Evolutionary conservation across 2,329 filamentous ascomycete species (phyloP).

Genomic region (Trichoderma lentiforme): DNA sequence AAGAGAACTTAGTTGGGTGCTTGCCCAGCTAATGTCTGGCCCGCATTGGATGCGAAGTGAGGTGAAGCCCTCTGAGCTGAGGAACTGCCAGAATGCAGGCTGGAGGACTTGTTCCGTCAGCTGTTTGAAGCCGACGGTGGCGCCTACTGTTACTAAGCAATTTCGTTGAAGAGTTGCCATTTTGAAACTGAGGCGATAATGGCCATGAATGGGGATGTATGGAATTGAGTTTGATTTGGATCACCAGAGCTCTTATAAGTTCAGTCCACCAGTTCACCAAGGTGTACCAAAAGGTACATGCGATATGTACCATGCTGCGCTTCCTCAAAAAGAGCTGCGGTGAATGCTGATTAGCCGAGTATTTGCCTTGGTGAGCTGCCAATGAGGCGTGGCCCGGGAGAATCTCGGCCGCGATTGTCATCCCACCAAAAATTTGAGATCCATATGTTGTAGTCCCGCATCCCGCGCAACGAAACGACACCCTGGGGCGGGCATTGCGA

Average conservation of each 20-base stretch:
- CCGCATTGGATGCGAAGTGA: slow-evolving; percentile 80
- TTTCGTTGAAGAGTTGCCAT: slow-evolving; percentile 29
- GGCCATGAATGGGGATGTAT: not conserved
- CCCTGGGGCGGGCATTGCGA: slow-evolving; percentile 19
- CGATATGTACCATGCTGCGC: not conserved
- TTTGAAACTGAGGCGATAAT: not conserved
- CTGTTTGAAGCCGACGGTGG: slow-evolving; percentile 76
- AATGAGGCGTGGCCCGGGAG: slow-evolving; percentile 21
- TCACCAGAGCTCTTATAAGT: not conserved
- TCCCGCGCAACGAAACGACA: slow-evolving; percentile 20
- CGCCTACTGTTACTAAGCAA: slow-evolving; percentile 88
- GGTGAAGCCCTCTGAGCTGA: slow-evolving; percentile 62
- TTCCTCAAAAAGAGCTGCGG: not conserved
- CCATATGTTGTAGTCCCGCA: slow-evolving; percentile 16
- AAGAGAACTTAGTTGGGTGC: slow-evolving; percentile 21
- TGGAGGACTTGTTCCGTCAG: slow-evolving; percentile 66
- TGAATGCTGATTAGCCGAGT: not conserved
- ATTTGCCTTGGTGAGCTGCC: slow-evolving; percentile 1
- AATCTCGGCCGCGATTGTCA: slow-evolving; percentile 25
- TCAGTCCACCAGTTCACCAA: not conserved
- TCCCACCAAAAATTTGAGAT: slow-evolving; percentile 34
- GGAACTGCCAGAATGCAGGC: slow-evolving; percentile 57
- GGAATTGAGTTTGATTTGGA: not conserved
- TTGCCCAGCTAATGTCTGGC: slow-evolving; percentile 50
- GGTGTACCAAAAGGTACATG: not conserved